phyloP scores from a whole-genome alignment of 225 moss, liverwort and hornwort species.

The Pseudoscleropodium purum region DNA sequence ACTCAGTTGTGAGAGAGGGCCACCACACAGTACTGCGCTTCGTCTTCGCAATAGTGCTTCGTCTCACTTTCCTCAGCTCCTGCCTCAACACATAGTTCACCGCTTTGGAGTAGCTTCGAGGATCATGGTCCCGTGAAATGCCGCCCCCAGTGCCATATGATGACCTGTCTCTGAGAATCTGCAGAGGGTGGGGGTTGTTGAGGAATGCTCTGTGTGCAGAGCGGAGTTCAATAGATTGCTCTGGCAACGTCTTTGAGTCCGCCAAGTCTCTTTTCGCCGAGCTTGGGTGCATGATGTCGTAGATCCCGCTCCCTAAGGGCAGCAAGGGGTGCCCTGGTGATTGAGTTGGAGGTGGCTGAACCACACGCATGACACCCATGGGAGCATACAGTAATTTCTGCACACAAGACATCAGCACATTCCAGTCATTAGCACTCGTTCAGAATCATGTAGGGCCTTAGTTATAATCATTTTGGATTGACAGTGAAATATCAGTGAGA shows the following conservation, averaged over 20 bases:
- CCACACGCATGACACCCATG: constrained; percentile 69
- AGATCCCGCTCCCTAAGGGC: constrained; percentile 29
- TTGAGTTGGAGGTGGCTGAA: constrained; percentile 27
- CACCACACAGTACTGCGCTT: constrained; percentile 15
- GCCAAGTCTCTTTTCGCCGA: not conserved
- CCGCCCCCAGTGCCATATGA: constrained; percentile 27
- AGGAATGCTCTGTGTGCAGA: constrained; percentile 31
- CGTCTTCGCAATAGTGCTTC: not conserved
- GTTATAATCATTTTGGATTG: not conserved
- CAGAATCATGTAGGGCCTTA: not conserved
- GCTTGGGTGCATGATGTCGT: constrained; percentile 18
- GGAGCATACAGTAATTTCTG: constrained; percentile 78
- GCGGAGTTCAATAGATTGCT: constrained; percentile 19
- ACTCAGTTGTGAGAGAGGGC: constrained; percentile 17
- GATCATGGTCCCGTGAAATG: constrained; percentile 40
- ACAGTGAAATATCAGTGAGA: not conserved
- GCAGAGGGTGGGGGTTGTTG: constrained; percentile 42
- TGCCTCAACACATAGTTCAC: constrained; percentile 17
- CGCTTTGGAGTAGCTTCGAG: constrained; percentile 26
- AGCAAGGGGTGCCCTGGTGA: constrained; percentile 35
- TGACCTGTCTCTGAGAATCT: constrained; percentile 20
- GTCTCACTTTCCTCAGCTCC: constrained; percentile 14
- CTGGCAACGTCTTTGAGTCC: not conserved
- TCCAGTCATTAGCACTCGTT: not conserved
- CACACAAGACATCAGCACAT: not conserved